phyloP scores from a whole-genome alignment of 306 rosid genomes.

The Acmispon strigosus region DNA sequence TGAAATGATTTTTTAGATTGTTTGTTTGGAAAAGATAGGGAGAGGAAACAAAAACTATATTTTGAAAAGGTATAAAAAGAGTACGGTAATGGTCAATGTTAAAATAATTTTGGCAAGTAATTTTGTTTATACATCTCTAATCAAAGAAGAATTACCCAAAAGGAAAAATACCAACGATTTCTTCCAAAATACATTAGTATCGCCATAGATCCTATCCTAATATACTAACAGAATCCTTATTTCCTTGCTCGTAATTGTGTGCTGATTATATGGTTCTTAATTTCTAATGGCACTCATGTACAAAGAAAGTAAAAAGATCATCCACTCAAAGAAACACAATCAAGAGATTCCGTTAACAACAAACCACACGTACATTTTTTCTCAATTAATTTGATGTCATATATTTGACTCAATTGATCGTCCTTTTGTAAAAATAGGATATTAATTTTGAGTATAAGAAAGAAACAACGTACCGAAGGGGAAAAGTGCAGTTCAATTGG shows the following conservation, averaged over 20 bases:
- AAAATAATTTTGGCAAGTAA: no score
- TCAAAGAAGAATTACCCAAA: no score
- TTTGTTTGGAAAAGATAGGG: no score
- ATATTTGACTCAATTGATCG: background rate
- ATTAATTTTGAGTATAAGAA: conserved; percentile 18
- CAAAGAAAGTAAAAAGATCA: background rate
- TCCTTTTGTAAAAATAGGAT: background rate
- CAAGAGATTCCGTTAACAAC: background rate
- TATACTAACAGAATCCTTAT: background rate
- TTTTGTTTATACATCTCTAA: no score
- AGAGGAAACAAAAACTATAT: no score
- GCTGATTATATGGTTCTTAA: background rate
- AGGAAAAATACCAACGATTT: no score
- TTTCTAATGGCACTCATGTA: background rate
- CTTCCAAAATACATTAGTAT: no score
- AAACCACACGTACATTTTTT: background rate
- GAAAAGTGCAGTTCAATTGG: background rate
- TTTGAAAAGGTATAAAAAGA: no score
- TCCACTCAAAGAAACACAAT: background rate
- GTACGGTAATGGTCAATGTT: no score
- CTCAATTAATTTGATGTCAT: background rate
- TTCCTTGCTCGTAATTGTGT: background rate
- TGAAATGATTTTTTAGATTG: no score
- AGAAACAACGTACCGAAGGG: background rate
- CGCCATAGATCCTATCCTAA: no score